Evolutionary conservation across 208 protist genomes (phyloP), one percentile per base, ranked within the genome.

Genomic region (Leptomonas seymouri): DNA sequence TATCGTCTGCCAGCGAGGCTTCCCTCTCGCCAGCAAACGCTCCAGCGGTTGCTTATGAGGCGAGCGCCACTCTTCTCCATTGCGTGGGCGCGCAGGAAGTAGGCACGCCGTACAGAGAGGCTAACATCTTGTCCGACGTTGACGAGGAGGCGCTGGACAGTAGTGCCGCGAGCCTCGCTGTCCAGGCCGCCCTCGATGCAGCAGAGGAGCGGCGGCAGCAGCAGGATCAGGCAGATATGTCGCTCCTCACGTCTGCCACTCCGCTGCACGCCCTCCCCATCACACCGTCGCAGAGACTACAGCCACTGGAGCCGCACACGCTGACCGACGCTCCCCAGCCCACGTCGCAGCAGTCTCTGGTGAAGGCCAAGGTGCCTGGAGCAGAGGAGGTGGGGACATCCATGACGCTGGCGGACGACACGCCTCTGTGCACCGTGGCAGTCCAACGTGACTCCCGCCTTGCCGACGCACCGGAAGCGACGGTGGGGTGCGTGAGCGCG

Each of bases 161-260:
- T 41, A 72, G 67, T 30, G 60, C 30, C 11, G 73, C 55, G 1
- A 79, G 74, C 25, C 44, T 65, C 25, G 67, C 56, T 1, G 67
- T 61, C 23, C 74, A 74, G 56, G 74, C 74, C 16, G 74, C 74
- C 21, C 44, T 79, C 20, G 74, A 79, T 45, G 67, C 74, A 4
- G 61, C 41, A 34, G 74, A 79, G 42, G 58, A 60, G 36, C 58
- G n/a, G 0, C 41, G 12, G 2, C 34, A 8, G n/a, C 67, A 60
- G 36, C 58, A 39, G 0, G 53, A 15, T 2, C 34, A 18, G 8
- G 50, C 41, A 15, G 64, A 69, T 8, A 44, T 25, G 64, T 53
- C 64, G 18, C 31, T 53, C 14, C 4, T 42, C 64, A 36, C 25
- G 36, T 50, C 50, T 5, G 62, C 62, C 36, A 50, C 30, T 4